These are phyloP conservation scores for Pezicula carpinea DNA, from an alignment of 2,329 filamentous ascomycete species.

Conservation along the genomic window DNA sequence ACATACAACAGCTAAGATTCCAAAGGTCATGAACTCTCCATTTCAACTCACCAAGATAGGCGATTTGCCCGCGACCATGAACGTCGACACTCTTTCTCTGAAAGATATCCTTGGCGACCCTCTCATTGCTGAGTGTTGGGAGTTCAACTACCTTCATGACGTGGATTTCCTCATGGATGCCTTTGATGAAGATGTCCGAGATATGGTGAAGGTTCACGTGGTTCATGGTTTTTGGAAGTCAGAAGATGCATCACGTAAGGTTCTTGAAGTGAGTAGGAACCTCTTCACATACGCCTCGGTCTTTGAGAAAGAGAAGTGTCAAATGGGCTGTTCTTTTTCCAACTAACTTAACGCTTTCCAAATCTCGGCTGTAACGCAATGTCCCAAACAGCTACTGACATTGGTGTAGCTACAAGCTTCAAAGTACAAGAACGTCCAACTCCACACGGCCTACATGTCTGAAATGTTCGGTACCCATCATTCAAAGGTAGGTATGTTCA, in stretches of 20 bases:
- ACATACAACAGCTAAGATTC: conserved; percentile 1
- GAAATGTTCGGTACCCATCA: conserved; percentile 85
- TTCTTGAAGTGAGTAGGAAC: conserved; percentile 37
- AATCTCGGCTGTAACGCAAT: background rate
- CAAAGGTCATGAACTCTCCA: conserved; percentile 40
- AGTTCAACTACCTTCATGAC: conserved; percentile 52
- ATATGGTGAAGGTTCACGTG: conserved; percentile 50
- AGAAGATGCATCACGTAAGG: conserved; percentile 50
- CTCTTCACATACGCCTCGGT: background rate
- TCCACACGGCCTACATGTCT: conserved; percentile 73
- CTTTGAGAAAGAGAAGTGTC: background rate
- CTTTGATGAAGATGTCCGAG: conserved; percentile 50
- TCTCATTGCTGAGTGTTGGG: conserved; percentile 49
- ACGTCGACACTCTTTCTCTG: conserved; percentile 51
- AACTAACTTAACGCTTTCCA: background rate
- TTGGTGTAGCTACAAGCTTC: conserved; percentile 51
- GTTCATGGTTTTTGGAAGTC: conserved; percentile 64
- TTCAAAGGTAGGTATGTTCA: conserved; percentile 26
- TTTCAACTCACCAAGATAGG: conserved; percentile 54
- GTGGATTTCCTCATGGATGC: conserved; percentile 54
- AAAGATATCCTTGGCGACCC: conserved; percentile 56
- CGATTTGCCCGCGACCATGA: conserved; percentile 46
- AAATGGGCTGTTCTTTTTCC: background rate
- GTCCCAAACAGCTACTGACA: conserved; percentile 27
- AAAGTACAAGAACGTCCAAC: conserved; percentile 60